phyloP scores from a whole-genome alignment of 192 early-diverging fungal species.

The Coemansia interrupta region DNA sequence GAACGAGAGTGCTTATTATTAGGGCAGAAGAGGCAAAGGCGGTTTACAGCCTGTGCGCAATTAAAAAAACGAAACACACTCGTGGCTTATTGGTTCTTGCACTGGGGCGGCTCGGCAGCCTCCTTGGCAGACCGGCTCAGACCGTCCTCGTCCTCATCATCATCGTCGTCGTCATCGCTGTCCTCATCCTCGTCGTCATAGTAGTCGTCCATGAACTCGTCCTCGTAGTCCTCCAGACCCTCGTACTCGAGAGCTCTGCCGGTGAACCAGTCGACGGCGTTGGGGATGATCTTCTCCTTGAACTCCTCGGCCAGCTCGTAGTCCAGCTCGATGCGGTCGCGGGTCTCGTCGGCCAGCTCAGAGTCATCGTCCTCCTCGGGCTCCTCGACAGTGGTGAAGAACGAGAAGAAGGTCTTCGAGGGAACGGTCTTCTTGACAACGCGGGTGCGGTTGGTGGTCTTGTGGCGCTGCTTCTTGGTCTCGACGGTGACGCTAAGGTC shows the following conservation, averaged over 20 bases:
- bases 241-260: constrained; percentile 88
- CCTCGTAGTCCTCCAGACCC: constrained; percentile 45
- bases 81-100: constrained; percentile 51
- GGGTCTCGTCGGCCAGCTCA: constrained; percentile 74
- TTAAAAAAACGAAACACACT: neutral
- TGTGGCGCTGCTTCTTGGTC: constrained; percentile 98
- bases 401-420: constrained; percentile 94
- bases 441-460: constrained; percentile 96
- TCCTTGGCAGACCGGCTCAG: constrained; percentile 50
- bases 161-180: constrained; percentile 40
- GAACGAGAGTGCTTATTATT: neutral
- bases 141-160: constrained; percentile 41
- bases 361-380: constrained; percentile 69
- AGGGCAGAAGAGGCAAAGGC: neutral
- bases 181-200: constrained; percentile 48
- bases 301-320: constrained; percentile 97
- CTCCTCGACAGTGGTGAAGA: constrained; percentile 82
- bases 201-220: constrained; percentile 45
- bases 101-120: constrained; percentile 51
- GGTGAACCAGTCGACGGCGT: constrained; percentile 97
- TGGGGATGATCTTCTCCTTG: constrained; percentile 96
- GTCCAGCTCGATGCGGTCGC: constrained; percentile 85
- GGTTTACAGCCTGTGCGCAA: too few species aligned
- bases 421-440: constrained; percentile 96
- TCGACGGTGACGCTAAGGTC: constrained; percentile 90